Evolutionary conservation across 257 asterid genomes (phyloP).

Genomic region (Fraxinus excelsior): DNA sequence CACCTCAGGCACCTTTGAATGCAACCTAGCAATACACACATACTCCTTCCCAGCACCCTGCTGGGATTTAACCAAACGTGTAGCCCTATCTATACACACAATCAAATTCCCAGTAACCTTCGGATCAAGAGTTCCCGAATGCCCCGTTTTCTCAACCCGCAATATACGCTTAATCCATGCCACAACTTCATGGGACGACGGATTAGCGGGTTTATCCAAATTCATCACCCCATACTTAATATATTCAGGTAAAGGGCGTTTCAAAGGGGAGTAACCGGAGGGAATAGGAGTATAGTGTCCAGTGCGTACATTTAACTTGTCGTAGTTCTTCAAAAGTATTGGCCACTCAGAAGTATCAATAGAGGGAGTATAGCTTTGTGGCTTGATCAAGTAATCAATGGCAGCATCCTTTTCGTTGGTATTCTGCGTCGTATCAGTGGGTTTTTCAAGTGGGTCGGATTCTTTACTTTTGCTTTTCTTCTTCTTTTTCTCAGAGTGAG

Average conservation of each 20-base stretch:
- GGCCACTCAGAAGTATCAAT: slow-evolving; percentile 93
- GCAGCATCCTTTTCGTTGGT: slow-evolving; percentile 30
- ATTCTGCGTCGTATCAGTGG: neutral
- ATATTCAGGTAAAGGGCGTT: slow-evolving; percentile 75
- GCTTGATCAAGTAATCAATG: slow-evolving; percentile 66
- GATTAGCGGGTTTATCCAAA: slow-evolving; percentile 87
- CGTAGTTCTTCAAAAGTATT: slow-evolving; percentile 84
- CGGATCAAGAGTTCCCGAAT: slow-evolving; percentile 93
- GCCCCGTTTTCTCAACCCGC: slow-evolving; percentile 89
- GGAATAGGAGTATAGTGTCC: slow-evolving; percentile 97
- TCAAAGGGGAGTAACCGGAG: slow-evolving; percentile 79
- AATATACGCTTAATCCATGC: slow-evolving; percentile 94
- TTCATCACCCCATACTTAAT: slow-evolving; percentile 81
- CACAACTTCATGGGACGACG: slow-evolving; percentile 93
- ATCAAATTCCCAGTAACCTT: slow-evolving; percentile 91
- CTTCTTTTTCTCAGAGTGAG: slow-evolving; percentile 77
- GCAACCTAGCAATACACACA: slow-evolving; percentile 81
- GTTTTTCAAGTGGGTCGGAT: slow-evolving; percentile 9
- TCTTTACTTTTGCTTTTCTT: slow-evolving; percentile 52
- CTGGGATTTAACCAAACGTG: slow-evolving; percentile 90
- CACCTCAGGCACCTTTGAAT: slow-evolving; percentile 76
- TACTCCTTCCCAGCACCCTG: slow-evolving; percentile 98
- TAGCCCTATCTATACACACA: slow-evolving; percentile 91
- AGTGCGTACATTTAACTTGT: slow-evolving; percentile 75
- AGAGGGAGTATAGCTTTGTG: slow-evolving; percentile 77